Evolutionary conservation across 441 rosid species (phyloP).

Genomic region (Erodium chrysanthum): DNA sequence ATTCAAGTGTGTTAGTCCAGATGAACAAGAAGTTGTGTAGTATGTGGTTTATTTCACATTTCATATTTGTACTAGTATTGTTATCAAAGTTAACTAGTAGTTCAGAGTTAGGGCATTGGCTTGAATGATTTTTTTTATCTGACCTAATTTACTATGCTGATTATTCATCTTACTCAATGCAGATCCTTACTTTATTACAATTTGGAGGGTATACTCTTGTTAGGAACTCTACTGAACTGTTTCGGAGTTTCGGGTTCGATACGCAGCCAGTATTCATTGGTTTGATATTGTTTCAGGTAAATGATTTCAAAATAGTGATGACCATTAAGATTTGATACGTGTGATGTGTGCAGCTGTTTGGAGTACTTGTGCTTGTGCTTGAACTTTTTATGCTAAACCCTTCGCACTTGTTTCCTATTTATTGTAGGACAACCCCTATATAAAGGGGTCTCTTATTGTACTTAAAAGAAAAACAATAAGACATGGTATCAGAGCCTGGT

Average conservation of each 20-base stretch:
- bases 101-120: not conserved
- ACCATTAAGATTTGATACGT: not conserved
- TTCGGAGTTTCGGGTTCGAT: constrained; percentile 88
- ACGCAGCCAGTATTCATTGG: constrained; percentile 95
- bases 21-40: not conserved
- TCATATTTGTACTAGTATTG: not conserved
- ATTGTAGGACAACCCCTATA: too few relatives aligned
- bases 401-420: not conserved
- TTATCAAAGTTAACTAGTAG: not conserved
- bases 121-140: constrained; percentile 6
- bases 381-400: not conserved
- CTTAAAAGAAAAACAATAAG: too few relatives aligned
- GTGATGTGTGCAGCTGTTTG: not conserved
- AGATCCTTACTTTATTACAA: constrained; percentile 81
- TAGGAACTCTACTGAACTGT: constrained; percentile 85
- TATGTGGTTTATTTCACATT: not conserved
- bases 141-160: not conserved
- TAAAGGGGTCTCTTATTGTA: too few relatives aligned
- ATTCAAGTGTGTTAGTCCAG: not conserved
- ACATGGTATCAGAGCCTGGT: too few relatives aligned
- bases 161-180: constrained; percentile 20
- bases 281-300: constrained; percentile 89
- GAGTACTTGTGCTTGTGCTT: not conserved
- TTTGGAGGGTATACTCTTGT: constrained; percentile 97
- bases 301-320: not conserved